These are phyloP conservation scores for Backusella luteola DNA, from an alignment of 192 early-diverging fungal genomes.

Conservation along the genomic window DNA sequence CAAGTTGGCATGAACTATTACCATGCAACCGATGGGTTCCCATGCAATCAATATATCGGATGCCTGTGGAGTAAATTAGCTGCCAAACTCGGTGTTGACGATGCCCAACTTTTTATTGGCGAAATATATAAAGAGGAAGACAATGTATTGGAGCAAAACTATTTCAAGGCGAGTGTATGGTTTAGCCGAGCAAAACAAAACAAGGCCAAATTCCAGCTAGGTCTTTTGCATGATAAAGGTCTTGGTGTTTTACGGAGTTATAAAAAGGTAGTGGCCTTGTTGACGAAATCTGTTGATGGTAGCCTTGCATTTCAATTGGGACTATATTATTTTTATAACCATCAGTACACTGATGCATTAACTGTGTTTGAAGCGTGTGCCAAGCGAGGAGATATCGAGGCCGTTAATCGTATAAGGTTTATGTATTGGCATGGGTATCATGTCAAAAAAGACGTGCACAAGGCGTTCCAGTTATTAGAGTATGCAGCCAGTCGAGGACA, in stretches of 20 bases:
- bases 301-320: background rate
- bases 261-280: background rate
- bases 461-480: background rate
- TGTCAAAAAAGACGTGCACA: background rate
- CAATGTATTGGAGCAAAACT: background rate
- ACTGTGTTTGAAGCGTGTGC: background rate
- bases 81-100: background rate
- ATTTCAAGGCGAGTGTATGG: background rate
- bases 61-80: background rate
- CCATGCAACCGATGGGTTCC: background rate
- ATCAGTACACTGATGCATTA: background rate
- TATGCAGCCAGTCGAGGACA: background rate
- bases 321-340: background rate
- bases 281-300: background rate
- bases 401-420: background rate
- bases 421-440: background rate
- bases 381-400: background rate
- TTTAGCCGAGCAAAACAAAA: background rate
- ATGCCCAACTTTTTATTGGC: background rate
- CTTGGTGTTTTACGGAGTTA: background rate
- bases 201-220: background rate
- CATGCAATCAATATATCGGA: background rate
- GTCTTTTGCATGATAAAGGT: background rate
- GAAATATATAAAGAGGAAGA: background rate
- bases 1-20: background rate